These are phyloP conservation scores for Arabidopsis suecica DNA, from an alignment of 345 rosid genomes.

Conservation along the genomic window DNA sequence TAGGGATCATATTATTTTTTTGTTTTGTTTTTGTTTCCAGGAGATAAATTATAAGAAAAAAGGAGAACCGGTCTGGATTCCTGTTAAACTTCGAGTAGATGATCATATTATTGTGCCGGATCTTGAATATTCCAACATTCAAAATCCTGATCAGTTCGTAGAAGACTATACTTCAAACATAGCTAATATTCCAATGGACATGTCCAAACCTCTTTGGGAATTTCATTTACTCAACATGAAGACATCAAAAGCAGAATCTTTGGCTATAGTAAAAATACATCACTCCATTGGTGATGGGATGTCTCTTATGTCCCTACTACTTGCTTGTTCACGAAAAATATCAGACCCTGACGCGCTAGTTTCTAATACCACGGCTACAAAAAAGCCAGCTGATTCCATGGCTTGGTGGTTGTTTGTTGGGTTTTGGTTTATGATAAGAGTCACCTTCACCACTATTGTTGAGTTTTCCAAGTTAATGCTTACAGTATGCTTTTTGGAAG, in stretches of 20 bases:
- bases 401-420: conserved; percentile 45
- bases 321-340: conserved; percentile 56
- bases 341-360: conserved; percentile 53
- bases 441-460: conserved; percentile 55
- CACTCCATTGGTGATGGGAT: conserved; percentile 44
- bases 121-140: conserved; percentile 33
- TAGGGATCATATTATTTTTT: neutral
- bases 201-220: conserved; percentile 72
- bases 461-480: conserved; percentile 47
- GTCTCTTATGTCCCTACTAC: conserved; percentile 29
- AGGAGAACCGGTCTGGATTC: conserved; percentile 56
- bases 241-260: conserved; percentile 63
- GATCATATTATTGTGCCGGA: conserved; percentile 48
- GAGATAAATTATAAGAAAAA: conserved; percentile 22
- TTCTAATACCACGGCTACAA: conserved; percentile 52
- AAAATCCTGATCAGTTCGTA: conserved; percentile 52
- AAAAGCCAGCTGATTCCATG: neutral
- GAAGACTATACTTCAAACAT: conserved; percentile 64
- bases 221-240: conserved; percentile 64
- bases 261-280: conserved; percentile 48
- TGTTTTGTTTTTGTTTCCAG: neutral
- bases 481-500: conserved; percentile 47
- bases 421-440: conserved; percentile 44
- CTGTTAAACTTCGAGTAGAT: conserved; percentile 27
- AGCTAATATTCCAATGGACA: conserved; percentile 55